Conservation (phyloP, 1,284 basidiomycete genomes). For the Sanghuangporus sanghuang region DNA sequence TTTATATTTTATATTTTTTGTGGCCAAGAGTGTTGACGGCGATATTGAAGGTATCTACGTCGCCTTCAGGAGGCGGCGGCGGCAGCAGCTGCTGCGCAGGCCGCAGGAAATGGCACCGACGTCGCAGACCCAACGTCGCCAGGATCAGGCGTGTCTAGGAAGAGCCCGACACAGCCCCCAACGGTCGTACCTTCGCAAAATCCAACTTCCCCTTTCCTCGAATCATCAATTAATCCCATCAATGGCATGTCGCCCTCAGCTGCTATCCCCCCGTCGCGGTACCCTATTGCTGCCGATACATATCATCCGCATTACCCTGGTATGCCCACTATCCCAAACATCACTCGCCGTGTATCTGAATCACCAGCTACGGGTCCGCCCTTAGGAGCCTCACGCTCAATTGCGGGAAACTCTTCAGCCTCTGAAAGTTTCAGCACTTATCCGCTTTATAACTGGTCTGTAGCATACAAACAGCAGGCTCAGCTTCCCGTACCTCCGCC, state of each 20-base stretch:
- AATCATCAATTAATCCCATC: conserved; percentile 42
- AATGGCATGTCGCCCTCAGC: conserved; percentile 30
- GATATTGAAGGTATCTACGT: conserved; percentile 56
- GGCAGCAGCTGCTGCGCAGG: conserved; percentile 45
- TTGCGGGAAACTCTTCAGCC: conserved; percentile 25
- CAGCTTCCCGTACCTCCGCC: conserved; percentile 43
- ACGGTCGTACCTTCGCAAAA: conserved; percentile 43
- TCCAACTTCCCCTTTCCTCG: conserved; percentile 46
- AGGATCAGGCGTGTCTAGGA: conserved; percentile 31
- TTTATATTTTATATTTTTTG: background rate
- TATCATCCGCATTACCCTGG: conserved; percentile 50
- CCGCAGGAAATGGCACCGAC: conserved; percentile 33
- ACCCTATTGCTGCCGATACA: conserved; percentile 65
- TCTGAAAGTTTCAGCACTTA: conserved; percentile 56
- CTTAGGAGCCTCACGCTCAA: conserved; percentile 2
- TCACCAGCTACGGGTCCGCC: conserved; percentile 5
- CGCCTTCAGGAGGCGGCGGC: conserved; percentile 74
- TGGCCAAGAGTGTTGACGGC: conserved; percentile 1
- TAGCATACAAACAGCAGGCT: conserved; percentile 54
- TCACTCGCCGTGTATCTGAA: conserved; percentile 30
- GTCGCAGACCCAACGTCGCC: conserved; percentile 43
- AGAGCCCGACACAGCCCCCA: conserved; percentile 46
- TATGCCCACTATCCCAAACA: conserved; percentile 30
- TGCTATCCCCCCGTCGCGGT: conserved; percentile 58
- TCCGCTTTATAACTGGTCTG: conserved; percentile 62